phyloP scores from a whole-genome alignment of 2,329 filamentous ascomycete species.

The Colletotrichum agaves region DNA sequence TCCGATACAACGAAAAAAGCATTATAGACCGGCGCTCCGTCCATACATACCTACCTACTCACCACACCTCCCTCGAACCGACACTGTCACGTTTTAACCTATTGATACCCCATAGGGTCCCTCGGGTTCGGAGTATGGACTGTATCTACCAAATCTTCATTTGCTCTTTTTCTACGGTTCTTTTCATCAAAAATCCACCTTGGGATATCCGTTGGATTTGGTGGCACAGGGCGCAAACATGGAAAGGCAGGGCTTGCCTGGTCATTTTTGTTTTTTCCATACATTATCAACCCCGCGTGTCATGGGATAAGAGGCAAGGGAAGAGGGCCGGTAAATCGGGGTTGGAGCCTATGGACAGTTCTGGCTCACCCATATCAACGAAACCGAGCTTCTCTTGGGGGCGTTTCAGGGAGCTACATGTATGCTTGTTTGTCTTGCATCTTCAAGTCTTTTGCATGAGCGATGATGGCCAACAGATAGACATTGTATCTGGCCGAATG shows the following conservation, averaged over 20 bases:
- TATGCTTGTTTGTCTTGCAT: slow-evolving; percentile 32
- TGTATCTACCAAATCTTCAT: slow-evolving; percentile 34
- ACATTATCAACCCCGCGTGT: slow-evolving; percentile 11
- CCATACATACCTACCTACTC: slow-evolving; percentile 13
- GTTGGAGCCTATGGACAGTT: not conserved
- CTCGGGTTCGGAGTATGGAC: slow-evolving; percentile 29
- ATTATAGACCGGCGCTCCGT: slow-evolving; percentile 35
- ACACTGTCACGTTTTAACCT: slow-evolving; percentile 21
- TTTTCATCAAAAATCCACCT: slow-evolving; percentile 23
- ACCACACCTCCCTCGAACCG: slow-evolving; percentile 18
- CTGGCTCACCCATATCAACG: slow-evolving; percentile 8
- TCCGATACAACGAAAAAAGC: slow-evolving; percentile 33
- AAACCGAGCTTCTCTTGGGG: slow-evolving; percentile 18
- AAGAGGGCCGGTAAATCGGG: slow-evolving; percentile 20
- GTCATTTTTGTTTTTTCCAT: slow-evolving; percentile 18
- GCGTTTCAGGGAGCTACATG: slow-evolving; percentile 37
- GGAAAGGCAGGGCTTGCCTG: slow-evolving; percentile 36
- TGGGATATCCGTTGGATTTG: slow-evolving; percentile 15
- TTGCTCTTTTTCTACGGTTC: slow-evolving; percentile 6
- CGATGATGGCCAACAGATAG: slow-evolving; percentile 35
- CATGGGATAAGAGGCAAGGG: slow-evolving; percentile 8
- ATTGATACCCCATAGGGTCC: slow-evolving; percentile 29
- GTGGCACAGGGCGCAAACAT: slow-evolving; percentile 30
- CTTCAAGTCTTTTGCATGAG: slow-evolving; percentile 38
- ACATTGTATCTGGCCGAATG: slow-evolving; percentile 31